Percentiles rank a stretch among this genome's conserved stretches.
Conservation (phyloP, 164 flowering plant species). For the Vitis cinerea region DNA sequence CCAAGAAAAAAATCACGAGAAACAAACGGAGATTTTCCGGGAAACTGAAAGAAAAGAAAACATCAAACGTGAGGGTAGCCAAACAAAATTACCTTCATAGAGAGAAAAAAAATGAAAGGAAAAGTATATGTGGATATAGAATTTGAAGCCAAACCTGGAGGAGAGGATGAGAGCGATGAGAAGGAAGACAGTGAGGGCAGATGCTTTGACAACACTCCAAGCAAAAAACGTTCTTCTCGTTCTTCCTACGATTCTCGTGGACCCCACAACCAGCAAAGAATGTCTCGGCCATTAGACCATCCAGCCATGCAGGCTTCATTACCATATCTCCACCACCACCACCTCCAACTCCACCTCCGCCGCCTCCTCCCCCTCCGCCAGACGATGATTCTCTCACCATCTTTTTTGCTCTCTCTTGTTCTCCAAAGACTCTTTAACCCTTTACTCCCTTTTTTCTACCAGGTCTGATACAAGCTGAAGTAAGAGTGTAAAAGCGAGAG, state of each 20-base stretch:
- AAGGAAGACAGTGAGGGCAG: constrained; percentile 72
- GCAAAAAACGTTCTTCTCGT: constrained; percentile 74
- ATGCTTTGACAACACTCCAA: constrained; percentile 52
- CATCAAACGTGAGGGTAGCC: too few relatives aligned
- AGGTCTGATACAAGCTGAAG: neutral
- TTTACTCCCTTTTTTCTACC: too few relatives aligned
- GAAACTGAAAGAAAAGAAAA: too few relatives aligned
- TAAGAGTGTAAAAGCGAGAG: neutral
- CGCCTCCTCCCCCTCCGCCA: neutral
- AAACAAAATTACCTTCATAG: too few relatives aligned
- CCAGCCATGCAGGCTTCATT: constrained; percentile 61
- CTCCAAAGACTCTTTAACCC: neutral
- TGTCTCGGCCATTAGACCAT: constrained; percentile 44
- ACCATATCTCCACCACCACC: constrained; percentile 14
- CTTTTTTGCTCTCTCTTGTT: neutral
- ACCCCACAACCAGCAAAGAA: constrained; percentile 53
- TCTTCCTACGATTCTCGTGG: constrained; percentile 51
- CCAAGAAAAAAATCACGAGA: too few relatives aligned
- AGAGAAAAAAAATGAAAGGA: too few relatives aligned
- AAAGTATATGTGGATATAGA: neutral
- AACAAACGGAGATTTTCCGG: too few relatives aligned
- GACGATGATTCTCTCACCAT: constrained; percentile 5
- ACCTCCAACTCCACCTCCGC: neutral
- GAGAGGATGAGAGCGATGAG: constrained; percentile 58
- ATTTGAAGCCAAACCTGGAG: constrained; percentile 40